Percentiles rank a stretch among this genome's conserved stretches.
phyloP scores from a whole-genome alignment of 78 protist genomes.

The Protostelium mycophagum region DNA sequence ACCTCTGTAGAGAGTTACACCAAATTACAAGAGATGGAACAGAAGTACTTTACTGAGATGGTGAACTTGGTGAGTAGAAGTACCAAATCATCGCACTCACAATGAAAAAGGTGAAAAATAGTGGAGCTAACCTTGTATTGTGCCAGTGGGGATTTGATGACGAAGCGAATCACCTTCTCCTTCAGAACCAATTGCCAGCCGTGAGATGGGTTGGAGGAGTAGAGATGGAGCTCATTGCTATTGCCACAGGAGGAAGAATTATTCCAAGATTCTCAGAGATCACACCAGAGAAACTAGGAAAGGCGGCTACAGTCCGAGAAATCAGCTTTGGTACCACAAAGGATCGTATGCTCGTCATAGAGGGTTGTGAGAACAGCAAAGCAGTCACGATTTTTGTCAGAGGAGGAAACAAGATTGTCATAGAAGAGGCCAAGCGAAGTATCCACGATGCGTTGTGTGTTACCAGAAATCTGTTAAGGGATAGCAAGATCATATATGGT shows the following conservation, averaged over 20 bases:
- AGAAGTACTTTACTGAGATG: slow-evolving; percentile 86
- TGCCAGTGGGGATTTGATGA: slow-evolving; percentile 99
- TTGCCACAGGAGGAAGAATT: slow-evolving; percentile 99
- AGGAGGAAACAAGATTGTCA: slow-evolving; percentile 98
- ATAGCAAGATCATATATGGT: slow-evolving; percentile 94
- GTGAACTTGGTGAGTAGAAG: slow-evolving; percentile 28
- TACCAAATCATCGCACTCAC: too few species aligned
- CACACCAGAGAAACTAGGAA: slow-evolving; percentile 95
- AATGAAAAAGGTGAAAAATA: slow-evolving; percentile 70
- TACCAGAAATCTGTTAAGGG: slow-evolving; percentile 97
- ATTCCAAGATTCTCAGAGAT: slow-evolving; percentile 99
- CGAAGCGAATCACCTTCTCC: slow-evolving; percentile 99
- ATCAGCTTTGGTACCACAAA: slow-evolving; percentile 95
- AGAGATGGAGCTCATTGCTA: slow-evolving; percentile 99
- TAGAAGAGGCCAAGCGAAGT: slow-evolving; percentile 88
- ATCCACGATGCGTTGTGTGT: slow-evolving; percentile 99
- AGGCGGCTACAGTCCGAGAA: slow-evolving; percentile 92
- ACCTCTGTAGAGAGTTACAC: slow-evolving; percentile 84
- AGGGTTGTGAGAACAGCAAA: slow-evolving; percentile 94
- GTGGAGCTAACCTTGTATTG: slow-evolving; percentile 94
- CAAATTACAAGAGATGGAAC: slow-evolving; percentile 82
- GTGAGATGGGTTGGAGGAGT: slow-evolving; percentile 99
- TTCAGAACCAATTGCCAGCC: slow-evolving; percentile 96
- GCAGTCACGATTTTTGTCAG: slow-evolving; percentile 98
- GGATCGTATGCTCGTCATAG: slow-evolving; percentile 95